Evolutionary conservation across 1,284 basidiomycete genomes (phyloP).

Genomic region (Sanguinoderma infundibulare): DNA sequence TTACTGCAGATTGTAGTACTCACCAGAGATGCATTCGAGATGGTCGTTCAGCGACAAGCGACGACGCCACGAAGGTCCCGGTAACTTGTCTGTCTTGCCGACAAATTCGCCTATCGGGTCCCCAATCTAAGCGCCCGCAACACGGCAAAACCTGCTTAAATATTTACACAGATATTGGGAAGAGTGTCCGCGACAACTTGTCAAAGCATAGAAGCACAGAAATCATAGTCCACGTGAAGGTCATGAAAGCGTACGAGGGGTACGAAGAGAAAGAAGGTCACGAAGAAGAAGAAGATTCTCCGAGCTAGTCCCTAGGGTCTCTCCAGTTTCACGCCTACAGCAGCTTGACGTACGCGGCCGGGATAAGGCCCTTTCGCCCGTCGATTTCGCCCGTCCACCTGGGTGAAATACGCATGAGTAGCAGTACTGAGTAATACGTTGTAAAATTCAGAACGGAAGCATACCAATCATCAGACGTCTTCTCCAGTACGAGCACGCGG

Average conservation of each 20-base stretch:
- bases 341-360: constrained; percentile 74
- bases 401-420: background rate
- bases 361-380: constrained; percentile 68
- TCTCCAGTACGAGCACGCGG: constrained; percentile 62
- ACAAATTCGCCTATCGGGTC: background rate
- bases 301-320: background rate
- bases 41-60: background rate
- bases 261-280: too few relatives aligned
- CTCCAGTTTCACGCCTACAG: constrained; percentile 31
- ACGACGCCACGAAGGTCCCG: constrained; percentile 19
- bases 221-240: background rate
- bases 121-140: constrained; percentile 3
- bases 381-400: constrained; percentile 80
- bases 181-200: background rate
- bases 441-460: background rate
- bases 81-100: background rate
- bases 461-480: constrained; percentile 77
- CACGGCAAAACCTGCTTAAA: background rate
- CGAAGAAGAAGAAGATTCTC: background rate
- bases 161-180: background rate
- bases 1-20: background rate
- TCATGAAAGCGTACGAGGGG: too few relatives aligned
- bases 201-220: background rate
- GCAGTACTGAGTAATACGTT: background rate
- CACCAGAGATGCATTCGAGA: background rate